A percentile compares a stretch with the other conserved stretches of the same genome.
Evolutionary conservation across 306 rosid genomes (phyloP).

Genomic region (Oemleria cerasiformis): DNA sequence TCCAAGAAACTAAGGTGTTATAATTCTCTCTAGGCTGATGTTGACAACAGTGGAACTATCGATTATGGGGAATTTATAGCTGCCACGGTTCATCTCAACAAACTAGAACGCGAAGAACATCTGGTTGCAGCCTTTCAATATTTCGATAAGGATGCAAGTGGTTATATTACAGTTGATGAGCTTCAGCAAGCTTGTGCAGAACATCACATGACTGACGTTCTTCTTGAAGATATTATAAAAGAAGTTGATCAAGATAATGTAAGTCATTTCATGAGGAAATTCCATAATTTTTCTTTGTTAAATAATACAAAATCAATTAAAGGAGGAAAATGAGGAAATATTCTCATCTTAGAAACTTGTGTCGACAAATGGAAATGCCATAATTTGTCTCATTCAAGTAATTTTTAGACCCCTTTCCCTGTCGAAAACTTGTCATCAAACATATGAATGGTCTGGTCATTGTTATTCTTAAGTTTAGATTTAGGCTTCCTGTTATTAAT

Average conservation of each 20-base stretch:
- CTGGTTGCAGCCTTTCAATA: constrained; percentile 86
- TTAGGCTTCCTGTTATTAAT: constrained; percentile 4
- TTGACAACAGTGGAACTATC: constrained; percentile 92
- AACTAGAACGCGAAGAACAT: constrained; percentile 95
- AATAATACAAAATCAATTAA: no score
- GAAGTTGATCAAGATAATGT: constrained; percentile 99
- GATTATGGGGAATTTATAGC: constrained; percentile 97
- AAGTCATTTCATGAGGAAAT: constrained; percentile 30
- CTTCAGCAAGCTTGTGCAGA: constrained; percentile 94
- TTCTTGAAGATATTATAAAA: constrained; percentile 81
- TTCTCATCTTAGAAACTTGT: no score
- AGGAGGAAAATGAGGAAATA: no score
- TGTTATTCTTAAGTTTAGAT: not conserved
- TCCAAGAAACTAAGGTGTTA: constrained; percentile 33
- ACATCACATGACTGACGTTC: constrained; percentile 79
- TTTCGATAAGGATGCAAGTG: constrained; percentile 93
- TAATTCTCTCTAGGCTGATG: constrained; percentile 76
- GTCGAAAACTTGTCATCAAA: not conserved
- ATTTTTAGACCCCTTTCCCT: no score
- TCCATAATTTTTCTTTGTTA: not conserved
- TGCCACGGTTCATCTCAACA: constrained; percentile 95
- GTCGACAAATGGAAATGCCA: no score
- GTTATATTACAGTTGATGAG: constrained; percentile 94
- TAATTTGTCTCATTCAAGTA: no score
- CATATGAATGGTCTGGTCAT: not conserved